Evolutionary conservation across 1,139 yeast genomes (phyloP).

Genomic region (Saccharomycopsis crataegensis): DNA sequence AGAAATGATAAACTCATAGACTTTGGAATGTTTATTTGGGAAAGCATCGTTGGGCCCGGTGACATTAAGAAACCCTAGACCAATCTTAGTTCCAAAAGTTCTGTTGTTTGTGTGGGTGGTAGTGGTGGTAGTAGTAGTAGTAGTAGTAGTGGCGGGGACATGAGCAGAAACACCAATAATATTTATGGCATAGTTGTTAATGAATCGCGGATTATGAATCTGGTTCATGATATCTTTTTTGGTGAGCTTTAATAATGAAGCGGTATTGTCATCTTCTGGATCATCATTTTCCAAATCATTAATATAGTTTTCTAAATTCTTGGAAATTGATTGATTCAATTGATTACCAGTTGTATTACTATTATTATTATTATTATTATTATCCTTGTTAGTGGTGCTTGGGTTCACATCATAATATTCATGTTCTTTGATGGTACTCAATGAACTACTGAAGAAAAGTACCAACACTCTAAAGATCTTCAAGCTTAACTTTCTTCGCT

Average conservation of each 20-base stretch:
- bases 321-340: constrained; percentile 3
- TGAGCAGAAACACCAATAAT: constrained; percentile 6
- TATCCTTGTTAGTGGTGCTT: too few relatives aligned
- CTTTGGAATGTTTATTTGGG: neutral
- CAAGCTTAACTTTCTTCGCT: constrained; percentile 16
- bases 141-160: too few relatives aligned
- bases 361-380: neutral
- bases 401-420: constrained; percentile 9
- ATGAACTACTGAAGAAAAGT: constrained; percentile 12
- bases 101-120: too few relatives aligned
- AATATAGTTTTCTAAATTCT: constrained; percentile 1
- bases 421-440: constrained; percentile 12
- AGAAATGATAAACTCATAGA: constrained; percentile 13
- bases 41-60: too few relatives aligned
- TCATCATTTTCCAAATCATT: neutral
- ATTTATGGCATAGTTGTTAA: constrained; percentile 3
- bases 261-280: neutral
- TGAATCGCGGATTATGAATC: constrained; percentile 1
- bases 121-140: too few relatives aligned
- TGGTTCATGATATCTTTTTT: constrained; percentile 5
- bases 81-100: too few relatives aligned
- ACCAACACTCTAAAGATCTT: constrained; percentile 10
- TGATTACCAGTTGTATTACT: constrained; percentile 3
- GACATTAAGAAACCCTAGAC: neutral
- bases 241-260: neutral